These are phyloP conservation scores for Crataegus laevigata DNA, from an alignment of 306 rosid species.

Conservation along the genomic window DNA sequence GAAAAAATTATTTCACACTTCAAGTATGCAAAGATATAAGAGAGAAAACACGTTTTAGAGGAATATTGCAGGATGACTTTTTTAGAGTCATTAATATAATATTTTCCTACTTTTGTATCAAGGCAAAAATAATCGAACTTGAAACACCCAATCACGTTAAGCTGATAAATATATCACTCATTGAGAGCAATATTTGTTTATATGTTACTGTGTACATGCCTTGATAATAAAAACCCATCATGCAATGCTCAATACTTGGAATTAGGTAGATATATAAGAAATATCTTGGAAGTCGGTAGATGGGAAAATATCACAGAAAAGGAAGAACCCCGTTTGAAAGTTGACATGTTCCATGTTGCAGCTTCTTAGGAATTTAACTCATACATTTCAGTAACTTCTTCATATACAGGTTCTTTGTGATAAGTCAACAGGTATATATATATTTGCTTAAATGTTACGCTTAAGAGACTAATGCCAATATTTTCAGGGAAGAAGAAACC, in stretches of 20 bases:
- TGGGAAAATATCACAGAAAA: constrained; percentile 31
- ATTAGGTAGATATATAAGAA: neutral
- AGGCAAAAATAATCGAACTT: neutral
- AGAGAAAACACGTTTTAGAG: no score
- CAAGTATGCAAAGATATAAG: no score
- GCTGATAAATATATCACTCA: no score
- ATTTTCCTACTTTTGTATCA: no score
- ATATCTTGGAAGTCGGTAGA: constrained; percentile 17
- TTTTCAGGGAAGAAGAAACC: neutral
- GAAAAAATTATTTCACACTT: no score
- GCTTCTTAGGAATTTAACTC: constrained; percentile 26
- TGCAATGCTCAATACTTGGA: no score
- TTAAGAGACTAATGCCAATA: neutral
- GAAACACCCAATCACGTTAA: neutral
- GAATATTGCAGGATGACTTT: no score
- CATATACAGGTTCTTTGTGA: neutral
- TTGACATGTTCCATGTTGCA: constrained; percentile 4
- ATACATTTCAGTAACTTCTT: neutral
- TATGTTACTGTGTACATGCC: neutral
- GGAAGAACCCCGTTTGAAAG: constrained; percentile 18
- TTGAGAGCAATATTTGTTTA: neutral
- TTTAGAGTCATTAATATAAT: no score
- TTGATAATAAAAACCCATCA: no score
- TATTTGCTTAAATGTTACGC: neutral
- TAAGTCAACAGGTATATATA: constrained; percentile 8